Conservation (phyloP, 345 rosid genomes). For the Populus euphratica region DNA sequence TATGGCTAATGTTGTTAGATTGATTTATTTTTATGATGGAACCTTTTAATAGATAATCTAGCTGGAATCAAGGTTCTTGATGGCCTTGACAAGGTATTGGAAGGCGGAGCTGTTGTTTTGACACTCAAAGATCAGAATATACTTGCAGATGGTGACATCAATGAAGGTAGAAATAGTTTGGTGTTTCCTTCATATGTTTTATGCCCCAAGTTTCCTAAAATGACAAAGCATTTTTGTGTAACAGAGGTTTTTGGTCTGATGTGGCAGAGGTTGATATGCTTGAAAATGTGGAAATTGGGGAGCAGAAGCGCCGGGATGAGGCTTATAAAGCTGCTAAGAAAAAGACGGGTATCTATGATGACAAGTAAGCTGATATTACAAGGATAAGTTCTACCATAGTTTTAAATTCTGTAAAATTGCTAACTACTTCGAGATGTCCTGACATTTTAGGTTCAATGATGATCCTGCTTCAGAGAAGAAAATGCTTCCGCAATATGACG, state of each 20-base stretch:
- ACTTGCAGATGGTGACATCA: slow-evolving; percentile 77
- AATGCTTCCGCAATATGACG: slow-evolving; percentile 95
- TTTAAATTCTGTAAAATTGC: neutral
- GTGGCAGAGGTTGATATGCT: slow-evolving; percentile 88
- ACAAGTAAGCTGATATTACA: slow-evolving; percentile 50
- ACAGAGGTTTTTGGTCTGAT: slow-evolving; percentile 37
- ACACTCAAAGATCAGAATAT: slow-evolving; percentile 90
- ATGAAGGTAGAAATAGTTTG: slow-evolving; percentile 57
- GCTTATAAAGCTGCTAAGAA: slow-evolving; percentile 92
- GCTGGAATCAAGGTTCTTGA: slow-evolving; percentile 86
- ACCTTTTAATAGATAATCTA: slow-evolving; percentile 54
- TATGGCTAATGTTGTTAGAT: neutral
- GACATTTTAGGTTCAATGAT: slow-evolving; percentile 66
- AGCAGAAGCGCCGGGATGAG: slow-evolving; percentile 83
- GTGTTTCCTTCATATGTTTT: slow-evolving; percentile 12
- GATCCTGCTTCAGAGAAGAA: slow-evolving; percentile 70
- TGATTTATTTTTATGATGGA: slow-evolving; percentile 12
- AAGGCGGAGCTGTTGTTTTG: slow-evolving; percentile 93
- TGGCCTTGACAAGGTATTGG: slow-evolving; percentile 89
- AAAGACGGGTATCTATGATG: slow-evolving; percentile 70
- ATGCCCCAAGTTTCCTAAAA: slow-evolving; percentile 8
- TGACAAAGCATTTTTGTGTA: slow-evolving; percentile 30
- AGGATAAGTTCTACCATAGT: too few relatives aligned
- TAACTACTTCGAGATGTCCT: slow-evolving; percentile 5
- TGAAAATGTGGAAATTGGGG: slow-evolving; percentile 97